Conservation (phyloP, 768 basidiomycete genomes). For the Termitomyces sp. region DNA sequence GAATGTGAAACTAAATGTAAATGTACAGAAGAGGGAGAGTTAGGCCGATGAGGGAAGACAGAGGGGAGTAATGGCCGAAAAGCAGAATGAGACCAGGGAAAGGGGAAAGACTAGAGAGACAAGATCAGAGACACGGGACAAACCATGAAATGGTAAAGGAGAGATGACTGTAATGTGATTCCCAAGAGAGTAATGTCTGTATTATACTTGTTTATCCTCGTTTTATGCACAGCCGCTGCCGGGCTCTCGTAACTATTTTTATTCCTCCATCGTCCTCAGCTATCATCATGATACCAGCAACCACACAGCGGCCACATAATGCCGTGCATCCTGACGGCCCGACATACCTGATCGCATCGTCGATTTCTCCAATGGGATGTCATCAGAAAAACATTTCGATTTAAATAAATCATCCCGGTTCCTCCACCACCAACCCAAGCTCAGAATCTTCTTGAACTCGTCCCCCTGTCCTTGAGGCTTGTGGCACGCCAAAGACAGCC, state of each 20-base stretch:
- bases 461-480: neutral
- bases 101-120: constrained; percentile 19
- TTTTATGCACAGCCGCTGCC: constrained; percentile 4
- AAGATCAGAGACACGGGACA: constrained; percentile 17
- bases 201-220: constrained; percentile 16
- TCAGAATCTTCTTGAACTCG: neutral
- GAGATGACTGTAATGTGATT: constrained; percentile 4
- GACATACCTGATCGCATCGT: neutral
- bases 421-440: neutral
- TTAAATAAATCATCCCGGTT: neutral
- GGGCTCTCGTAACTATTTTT: neutral
- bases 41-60: constrained; percentile 14
- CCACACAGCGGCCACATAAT: constrained; percentile 22
- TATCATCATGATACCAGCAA: neutral
- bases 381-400: neutral
- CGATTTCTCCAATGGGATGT: neutral
- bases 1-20: constrained; percentile 32
- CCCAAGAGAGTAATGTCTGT: constrained; percentile 14
- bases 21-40: constrained; percentile 23
- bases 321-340: constrained; percentile 17
- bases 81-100: constrained; percentile 17
- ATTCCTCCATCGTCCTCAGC: neutral
- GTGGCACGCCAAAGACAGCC: too few species aligned
- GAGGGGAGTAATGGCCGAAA: constrained; percentile 28
- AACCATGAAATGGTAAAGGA: constrained; percentile 23